Conservation (phyloP, 176 grass and related monocot genomes). For the Musa troglodytarum region DNA sequence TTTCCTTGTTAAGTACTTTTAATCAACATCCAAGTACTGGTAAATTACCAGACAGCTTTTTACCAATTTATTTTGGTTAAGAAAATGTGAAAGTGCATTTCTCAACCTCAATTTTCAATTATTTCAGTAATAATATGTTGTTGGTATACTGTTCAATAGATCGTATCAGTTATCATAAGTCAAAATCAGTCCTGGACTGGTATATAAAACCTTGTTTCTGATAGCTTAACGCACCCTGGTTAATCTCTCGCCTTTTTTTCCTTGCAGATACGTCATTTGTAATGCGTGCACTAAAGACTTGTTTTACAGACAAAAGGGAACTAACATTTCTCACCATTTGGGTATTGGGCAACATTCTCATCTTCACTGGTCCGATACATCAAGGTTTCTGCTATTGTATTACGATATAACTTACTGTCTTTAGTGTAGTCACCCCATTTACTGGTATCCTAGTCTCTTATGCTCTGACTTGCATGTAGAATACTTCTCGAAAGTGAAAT, state of each 20-base stretch:
- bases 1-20: neutral
- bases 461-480: neutral
- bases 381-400: slow-evolving; percentile 42
- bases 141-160: too few relatives aligned
- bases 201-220: neutral
- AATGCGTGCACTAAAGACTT: slow-evolving; percentile 86
- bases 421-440: neutral
- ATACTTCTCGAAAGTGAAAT: neutral
- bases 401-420: neutral
- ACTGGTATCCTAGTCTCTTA: neutral
- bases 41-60: too few relatives aligned
- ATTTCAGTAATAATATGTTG: too few relatives aligned
- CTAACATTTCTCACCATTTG: slow-evolving; percentile 60
- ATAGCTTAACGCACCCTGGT: neutral
- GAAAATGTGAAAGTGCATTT: too few relatives aligned
- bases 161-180: too few relatives aligned
- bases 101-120: too few relatives aligned
- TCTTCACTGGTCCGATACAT: slow-evolving; percentile 81
- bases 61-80: too few relatives aligned
- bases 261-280: slow-evolving; percentile 85
- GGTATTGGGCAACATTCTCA: slow-evolving; percentile 77
- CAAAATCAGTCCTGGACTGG: too few relatives aligned
- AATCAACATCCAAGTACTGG: neutral
- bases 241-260: slow-evolving; percentile 16
- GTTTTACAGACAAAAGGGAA: slow-evolving; percentile 87